Conservation (phyloP, 306 rosid genomes). For the Quercus glauca region DNA sequence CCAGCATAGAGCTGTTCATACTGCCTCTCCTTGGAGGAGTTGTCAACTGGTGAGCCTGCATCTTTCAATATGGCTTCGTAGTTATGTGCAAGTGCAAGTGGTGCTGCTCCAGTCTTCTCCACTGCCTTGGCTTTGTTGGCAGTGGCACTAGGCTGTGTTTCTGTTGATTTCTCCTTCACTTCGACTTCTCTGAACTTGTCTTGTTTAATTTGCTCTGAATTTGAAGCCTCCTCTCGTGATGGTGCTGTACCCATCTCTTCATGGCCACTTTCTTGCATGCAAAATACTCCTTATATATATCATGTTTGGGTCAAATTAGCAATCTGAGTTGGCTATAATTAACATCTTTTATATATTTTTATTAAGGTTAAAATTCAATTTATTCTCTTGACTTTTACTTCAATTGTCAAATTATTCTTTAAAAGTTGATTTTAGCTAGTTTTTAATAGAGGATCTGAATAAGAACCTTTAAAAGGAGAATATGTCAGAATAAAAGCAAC, state of each 20-base stretch:
- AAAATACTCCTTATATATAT: neutral
- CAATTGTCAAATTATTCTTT: no score
- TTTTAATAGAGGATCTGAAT: no score
- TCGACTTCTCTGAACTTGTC: neutral
- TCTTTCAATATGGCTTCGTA: conserved; percentile 21
- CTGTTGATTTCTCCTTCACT: neutral
- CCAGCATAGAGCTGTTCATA: conserved; percentile 25
- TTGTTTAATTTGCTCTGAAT: neutral
- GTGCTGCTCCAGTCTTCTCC: neutral
- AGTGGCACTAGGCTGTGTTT: neutral
- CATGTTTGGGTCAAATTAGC: neutral
- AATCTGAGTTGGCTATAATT: no score
- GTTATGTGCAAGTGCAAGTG: conserved; percentile 2
- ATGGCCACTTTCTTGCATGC: neutral
- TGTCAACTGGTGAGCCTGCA: conserved; percentile 21
- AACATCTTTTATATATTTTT: neutral
- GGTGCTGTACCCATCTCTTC: conserved; percentile 26
- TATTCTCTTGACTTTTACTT: no score
- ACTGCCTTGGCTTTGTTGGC: neutral
- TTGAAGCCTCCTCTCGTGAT: conserved; percentile 26
- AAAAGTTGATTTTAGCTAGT: no score
- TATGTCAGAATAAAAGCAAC: no score
- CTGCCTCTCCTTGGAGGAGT: conserved; percentile 19
- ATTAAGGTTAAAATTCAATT: neutral
- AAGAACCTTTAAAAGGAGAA: no score